Conservation (phyloP, 1,284 basidiomycete genomes). For the Ceratobasidium sp. region DNA sequence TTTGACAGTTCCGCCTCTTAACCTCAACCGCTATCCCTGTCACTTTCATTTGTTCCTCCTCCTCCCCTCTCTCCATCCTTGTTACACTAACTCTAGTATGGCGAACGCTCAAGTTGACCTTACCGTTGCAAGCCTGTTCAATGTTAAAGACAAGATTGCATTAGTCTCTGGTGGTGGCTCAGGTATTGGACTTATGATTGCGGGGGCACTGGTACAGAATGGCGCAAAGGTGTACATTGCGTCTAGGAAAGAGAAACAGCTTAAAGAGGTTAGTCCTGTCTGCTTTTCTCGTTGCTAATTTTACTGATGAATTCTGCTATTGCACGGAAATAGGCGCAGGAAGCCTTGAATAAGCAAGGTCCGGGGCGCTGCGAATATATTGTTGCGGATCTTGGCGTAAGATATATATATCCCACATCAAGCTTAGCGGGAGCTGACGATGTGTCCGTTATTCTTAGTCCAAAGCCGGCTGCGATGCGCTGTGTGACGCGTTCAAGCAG, state of each 20-base stretch:
- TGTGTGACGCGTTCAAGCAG: slow-evolving; percentile 76
- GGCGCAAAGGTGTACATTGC: slow-evolving; percentile 90
- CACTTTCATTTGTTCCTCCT: background rate
- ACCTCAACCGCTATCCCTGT: background rate
- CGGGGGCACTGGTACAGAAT: slow-evolving; percentile 82
- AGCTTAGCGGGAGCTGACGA: too few relatives aligned
- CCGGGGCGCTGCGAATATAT: slow-evolving; percentile 77
- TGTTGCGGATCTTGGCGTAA: slow-evolving; percentile 77
- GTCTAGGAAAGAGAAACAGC: slow-evolving; percentile 80
- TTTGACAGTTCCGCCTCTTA: background rate
- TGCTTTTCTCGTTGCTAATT: too few relatives aligned
- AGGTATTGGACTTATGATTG: slow-evolving; percentile 86
- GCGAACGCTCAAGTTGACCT: slow-evolving; percentile 62
- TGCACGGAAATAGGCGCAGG: slow-evolving; percentile 20
- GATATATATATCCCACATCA: too few relatives aligned
- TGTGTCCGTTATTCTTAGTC: too few relatives aligned
- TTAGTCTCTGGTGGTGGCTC: slow-evolving; percentile 85
- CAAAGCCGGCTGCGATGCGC: slow-evolving; percentile 83
- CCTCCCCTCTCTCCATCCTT: too few relatives aligned
- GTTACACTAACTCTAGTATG: slow-evolving; percentile 4
- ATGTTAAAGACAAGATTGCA: slow-evolving; percentile 76
- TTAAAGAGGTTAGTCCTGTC: slow-evolving; percentile 71
- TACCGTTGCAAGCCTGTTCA: slow-evolving; percentile 72
- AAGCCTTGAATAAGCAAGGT: slow-evolving; percentile 69
- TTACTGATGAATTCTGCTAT: slow-evolving; percentile 50